phyloP scores from a whole-genome alignment of 1,284 basidiomycete species.

The Marasmius sp. region DNA sequence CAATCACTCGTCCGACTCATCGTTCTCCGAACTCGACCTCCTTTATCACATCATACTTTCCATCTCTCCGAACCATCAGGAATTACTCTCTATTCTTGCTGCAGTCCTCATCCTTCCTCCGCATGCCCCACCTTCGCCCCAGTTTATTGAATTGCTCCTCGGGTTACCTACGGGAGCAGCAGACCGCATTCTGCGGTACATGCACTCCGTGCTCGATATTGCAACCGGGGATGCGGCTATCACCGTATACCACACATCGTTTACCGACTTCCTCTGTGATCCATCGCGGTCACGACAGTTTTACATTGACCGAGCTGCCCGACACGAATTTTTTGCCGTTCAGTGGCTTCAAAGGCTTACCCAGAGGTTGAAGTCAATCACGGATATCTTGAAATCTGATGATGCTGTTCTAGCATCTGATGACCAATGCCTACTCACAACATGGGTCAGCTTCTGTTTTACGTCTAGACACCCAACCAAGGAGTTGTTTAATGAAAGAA shows the following conservation, averaged over 20 bases:
- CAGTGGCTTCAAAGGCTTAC: too few species aligned
- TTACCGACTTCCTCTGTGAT: background rate
- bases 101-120: background rate
- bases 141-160: background rate
- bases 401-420: too few species aligned
- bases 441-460: too few species aligned
- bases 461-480: too few species aligned
- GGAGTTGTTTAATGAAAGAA: too few species aligned
- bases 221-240: background rate
- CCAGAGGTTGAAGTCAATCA: too few species aligned
- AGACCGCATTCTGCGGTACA: background rate
- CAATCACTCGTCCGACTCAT: background rate
- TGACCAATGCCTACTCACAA: too few species aligned
- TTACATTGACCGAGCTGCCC: background rate
- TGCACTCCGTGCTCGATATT: background rate
- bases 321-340: background rate
- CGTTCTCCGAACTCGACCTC: conserved; percentile 26
- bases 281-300: background rate
- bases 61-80: background rate
- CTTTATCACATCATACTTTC: background rate
- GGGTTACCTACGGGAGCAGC: background rate
- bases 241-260: background rate
- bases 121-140: background rate
- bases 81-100: background rate
- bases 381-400: too few species aligned